phyloP scores from a whole-genome alignment of 2,329 filamentous ascomycete genomes.

The Alternaria sp. region DNA sequence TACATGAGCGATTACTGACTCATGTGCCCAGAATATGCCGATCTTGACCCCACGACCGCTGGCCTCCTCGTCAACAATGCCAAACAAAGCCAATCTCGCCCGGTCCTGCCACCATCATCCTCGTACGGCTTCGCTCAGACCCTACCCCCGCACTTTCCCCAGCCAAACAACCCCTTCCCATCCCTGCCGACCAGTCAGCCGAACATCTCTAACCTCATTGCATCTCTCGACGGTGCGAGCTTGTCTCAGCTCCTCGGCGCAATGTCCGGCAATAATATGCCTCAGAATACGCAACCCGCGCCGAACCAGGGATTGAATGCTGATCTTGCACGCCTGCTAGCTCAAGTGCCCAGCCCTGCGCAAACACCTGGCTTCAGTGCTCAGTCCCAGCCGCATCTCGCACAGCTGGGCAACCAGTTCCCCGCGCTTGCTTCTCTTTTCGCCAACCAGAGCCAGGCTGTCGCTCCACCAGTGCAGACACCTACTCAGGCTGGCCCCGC shows the following conservation, averaged over 20 bases:
- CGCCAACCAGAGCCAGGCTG: constrained; percentile 28
- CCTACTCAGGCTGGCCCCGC: constrained; percentile 31
- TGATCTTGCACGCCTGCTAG: constrained; percentile 50
- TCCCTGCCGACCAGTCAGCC: constrained; percentile 36
- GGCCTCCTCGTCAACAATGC: constrained; percentile 80
- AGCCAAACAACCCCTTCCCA: constrained; percentile 46
- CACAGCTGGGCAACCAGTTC: constrained; percentile 40
- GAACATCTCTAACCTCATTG: constrained; percentile 70
- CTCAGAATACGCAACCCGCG: constrained; percentile 51
- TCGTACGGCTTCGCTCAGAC: constrained; percentile 37
- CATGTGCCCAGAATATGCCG: constrained; percentile 70
- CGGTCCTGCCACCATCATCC: constrained; percentile 42
- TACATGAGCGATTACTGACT: constrained; percentile 24
- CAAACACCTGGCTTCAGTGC: constrained; percentile 32
- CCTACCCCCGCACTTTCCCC: constrained; percentile 40
- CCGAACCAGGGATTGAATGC: constrained; percentile 38
- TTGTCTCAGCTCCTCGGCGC: constrained; percentile 74
- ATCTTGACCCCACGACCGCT: constrained; percentile 78
- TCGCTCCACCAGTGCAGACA: constrained; percentile 40
- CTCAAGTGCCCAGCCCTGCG: constrained; percentile 38
- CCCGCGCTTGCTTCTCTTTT: constrained; percentile 40
- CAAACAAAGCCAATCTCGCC: constrained; percentile 58
- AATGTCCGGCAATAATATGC: constrained; percentile 51
- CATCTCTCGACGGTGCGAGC: constrained; percentile 70
- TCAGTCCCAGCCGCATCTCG: constrained; percentile 25